Evolutionary conservation across 225 moss, liverwort and hornwort species (phyloP).

Genomic region (Lunularia cruciata): DNA sequence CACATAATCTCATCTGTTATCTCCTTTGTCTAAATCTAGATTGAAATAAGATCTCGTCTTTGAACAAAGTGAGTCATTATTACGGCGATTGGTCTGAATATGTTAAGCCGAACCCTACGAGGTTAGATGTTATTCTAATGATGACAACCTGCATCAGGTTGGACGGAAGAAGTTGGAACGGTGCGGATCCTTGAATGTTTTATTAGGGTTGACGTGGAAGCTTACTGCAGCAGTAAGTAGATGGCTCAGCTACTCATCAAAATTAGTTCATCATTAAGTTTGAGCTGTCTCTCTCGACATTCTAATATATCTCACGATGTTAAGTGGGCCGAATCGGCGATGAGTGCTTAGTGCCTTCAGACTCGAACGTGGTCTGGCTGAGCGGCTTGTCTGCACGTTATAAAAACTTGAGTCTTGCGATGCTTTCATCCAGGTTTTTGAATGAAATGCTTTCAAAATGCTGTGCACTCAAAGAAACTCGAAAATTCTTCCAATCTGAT

Average conservation of each 20-base stretch:
- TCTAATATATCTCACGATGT: too few species aligned
- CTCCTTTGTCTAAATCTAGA: background rate
- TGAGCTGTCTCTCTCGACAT: too few species aligned
- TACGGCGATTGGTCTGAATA: background rate
- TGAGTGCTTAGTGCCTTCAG: too few species aligned
- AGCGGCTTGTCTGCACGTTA: too few species aligned
- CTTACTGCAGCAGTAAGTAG: conserved; percentile 11
- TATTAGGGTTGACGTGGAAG: background rate
- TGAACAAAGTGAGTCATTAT: background rate
- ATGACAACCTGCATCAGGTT: conserved; percentile 5
- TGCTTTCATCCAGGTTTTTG: too few species aligned
- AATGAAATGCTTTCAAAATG: too few species aligned
- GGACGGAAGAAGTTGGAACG: background rate
- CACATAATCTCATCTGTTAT: background rate
- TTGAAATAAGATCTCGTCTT: background rate
- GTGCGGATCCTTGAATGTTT: background rate
- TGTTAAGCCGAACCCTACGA: background rate
- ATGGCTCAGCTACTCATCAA: background rate
- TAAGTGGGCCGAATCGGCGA: too few species aligned
- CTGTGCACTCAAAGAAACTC: too few species aligned
- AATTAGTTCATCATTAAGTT: too few species aligned
- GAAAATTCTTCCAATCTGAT: too few species aligned
- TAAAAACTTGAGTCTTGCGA: too few species aligned
- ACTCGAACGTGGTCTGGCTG: too few species aligned
- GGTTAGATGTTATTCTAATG: background rate